Percentiles rank a stretch among this genome's conserved stretches.
These are phyloP conservation scores for Solanum boliviense DNA, from an alignment of 257 asterid species.

Conservation along the genomic window DNA sequence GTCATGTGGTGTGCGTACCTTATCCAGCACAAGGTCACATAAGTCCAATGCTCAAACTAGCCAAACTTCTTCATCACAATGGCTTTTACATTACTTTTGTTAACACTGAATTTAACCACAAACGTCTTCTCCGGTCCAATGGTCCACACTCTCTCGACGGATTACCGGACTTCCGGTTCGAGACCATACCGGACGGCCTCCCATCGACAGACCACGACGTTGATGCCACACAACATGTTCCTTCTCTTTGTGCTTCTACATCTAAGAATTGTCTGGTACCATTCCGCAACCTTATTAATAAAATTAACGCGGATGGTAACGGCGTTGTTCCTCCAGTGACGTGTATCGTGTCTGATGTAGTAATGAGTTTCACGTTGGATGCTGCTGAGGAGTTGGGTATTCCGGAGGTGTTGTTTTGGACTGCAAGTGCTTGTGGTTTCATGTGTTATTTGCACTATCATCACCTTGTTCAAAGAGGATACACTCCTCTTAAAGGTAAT, in stretches of 20 bases:
- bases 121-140: neutral
- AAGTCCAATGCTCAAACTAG: neutral
- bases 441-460: neutral
- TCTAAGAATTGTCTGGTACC: neutral
- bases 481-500: neutral
- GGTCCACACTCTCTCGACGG: neutral
- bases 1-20: neutral
- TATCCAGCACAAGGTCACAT: constrained; percentile 3
- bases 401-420: neutral
- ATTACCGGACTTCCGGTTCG: neutral
- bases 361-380: neutral
- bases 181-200: neutral
- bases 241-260: neutral
- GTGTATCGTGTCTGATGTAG: neutral
- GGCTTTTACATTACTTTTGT: neutral
- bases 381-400: neutral
- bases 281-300: neutral
- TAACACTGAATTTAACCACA: neutral
- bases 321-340: neutral
- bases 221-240: neutral
- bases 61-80: neutral
- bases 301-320: neutral
- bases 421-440: neutral
- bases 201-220: neutral
- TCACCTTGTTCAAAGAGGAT: neutral